Evolutionary conservation across 139 green algal genomes (phyloP), one percentile per base, ranked within the genome.

Genomic region (Mychonastes homosphaera): DNA sequence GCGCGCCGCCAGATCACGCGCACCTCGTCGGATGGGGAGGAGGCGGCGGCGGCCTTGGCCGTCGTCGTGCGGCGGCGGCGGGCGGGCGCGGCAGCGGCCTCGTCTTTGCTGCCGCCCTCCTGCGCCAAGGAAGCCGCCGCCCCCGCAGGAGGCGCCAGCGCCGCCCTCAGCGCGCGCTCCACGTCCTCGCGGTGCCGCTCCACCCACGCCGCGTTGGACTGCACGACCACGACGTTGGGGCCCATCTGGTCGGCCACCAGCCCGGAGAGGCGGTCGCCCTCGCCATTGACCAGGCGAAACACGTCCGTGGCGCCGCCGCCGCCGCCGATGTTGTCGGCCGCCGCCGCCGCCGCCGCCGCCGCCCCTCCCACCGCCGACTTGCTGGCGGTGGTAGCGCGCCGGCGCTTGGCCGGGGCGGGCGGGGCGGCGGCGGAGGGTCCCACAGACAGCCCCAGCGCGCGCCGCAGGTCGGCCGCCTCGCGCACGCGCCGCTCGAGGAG

Each of bases 201-300:
- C 19, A 62, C 56, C 58, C 72, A 74, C 2, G 23, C 58, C 35
- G 60, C 63, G 26, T 34, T 33, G 9, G 55, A 53, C 58, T 60
- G 49, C 64, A 74, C 62, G 30, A 78, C 67, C 33, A 82, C 75
- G 24, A 73, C 47, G 24, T 35, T 46, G 13, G 70, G 48, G 1
- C 67, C 71, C 32, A 85, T 63, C 64, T 74, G 50, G 56, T 85
- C 78, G 3, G 64, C 75, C 18, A 74, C 43, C 45, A 81, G 33
- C 2, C 87, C 87, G 0, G 67, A 83, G 44, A 95, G 74, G 24
- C 73, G 51, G 70, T 95, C 87, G 1, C 86, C 87, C 56, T 95
- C 87, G 34, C 78, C 82, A 71, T 95, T 91, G 36, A 88, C 23
- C 40, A 95, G 73, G 9, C 84, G 68, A 50, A 36, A 81, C 23